A percentile compares a stretch with the other conserved stretches of the same genome.
Evolutionary conservation across 139 green algal species (phyloP).

Genomic region (Bryopsis sp.): DNA sequence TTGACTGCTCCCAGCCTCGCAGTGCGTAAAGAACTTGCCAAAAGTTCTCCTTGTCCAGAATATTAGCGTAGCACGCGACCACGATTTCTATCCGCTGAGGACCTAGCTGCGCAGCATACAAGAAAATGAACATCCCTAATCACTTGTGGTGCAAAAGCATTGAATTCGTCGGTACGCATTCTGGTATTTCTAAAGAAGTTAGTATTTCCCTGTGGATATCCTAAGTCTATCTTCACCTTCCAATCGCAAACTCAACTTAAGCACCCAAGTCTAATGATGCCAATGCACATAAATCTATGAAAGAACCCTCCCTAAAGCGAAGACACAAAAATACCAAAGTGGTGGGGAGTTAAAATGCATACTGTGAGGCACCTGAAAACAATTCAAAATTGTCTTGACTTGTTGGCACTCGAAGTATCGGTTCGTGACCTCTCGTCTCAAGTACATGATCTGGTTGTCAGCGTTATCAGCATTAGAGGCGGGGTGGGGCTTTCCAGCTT

Average conservation of each 20-base stretch:
- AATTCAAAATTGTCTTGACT: conserved; percentile 12
- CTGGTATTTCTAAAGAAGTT: too few species aligned
- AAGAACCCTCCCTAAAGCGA: too few species aligned
- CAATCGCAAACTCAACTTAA: too few species aligned
- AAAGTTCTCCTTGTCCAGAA: conserved; percentile 41
- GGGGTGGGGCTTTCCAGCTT: background rate
- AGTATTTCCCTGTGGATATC: too few species aligned
- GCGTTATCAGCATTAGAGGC: background rate
- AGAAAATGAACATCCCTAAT: background rate
- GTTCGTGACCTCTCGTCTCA: conserved; percentile 2
- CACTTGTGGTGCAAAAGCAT: too few species aligned
- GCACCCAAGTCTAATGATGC: too few species aligned
- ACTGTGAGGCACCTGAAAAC: conserved; percentile 4
- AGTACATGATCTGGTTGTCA: conserved; percentile 19
- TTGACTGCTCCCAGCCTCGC: conserved; percentile 30
- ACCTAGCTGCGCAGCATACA: conserved; percentile 20
- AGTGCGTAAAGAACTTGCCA: conserved; percentile 44
- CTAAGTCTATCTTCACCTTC: too few species aligned
- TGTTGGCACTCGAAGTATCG: conserved; percentile 14
- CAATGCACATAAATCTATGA: too few species aligned
- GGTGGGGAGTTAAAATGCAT: background rate
- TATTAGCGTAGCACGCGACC: conserved; percentile 35
- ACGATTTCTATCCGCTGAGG: conserved; percentile 44
- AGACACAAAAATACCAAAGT: too few species aligned
- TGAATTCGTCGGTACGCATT: too few species aligned